phyloP scores from a whole-genome alignment of 805 yeast species.

The Kodamaea laetipori region DNA sequence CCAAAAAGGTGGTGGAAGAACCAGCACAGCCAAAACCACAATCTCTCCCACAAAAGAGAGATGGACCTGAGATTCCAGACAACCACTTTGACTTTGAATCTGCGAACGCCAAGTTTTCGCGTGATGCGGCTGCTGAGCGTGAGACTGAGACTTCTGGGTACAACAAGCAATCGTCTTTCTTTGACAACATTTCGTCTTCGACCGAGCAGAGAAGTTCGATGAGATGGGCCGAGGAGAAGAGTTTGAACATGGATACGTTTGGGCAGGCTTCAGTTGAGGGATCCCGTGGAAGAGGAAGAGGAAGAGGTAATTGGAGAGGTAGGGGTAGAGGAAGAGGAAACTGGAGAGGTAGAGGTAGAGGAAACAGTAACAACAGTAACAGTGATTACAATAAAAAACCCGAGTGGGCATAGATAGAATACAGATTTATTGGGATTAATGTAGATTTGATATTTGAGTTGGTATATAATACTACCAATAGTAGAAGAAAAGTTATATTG shows the following conservation, averaged over 20 bases:
- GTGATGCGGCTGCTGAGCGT: slow-evolving; percentile 44
- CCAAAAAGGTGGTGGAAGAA: slow-evolving; percentile 9
- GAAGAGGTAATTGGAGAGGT: slow-evolving; percentile 35
- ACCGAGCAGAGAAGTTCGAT: slow-evolving; percentile 48
- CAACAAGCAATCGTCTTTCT: slow-evolving; percentile 82
- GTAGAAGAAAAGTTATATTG: too few species aligned
- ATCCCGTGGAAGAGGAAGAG: slow-evolving; percentile 33
- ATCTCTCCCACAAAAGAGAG: slow-evolving; percentile 9
- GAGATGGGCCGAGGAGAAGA: slow-evolving; percentile 74
- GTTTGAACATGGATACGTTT: slow-evolving; percentile 77
- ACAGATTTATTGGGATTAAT: not conserved
- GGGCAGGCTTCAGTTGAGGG: slow-evolving; percentile 62
- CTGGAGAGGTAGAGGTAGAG: slow-evolving; percentile 42
- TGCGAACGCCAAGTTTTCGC: slow-evolving; percentile 70
- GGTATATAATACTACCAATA: too few species aligned
- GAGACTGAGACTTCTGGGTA: slow-evolving; percentile 46
- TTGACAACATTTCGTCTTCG: slow-evolving; percentile 80
- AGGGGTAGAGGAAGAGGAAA: slow-evolving; percentile 22
- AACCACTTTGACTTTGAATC: slow-evolving; percentile 75
- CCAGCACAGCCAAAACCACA: slow-evolving; percentile 16
- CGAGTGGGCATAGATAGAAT: slow-evolving; percentile 19
- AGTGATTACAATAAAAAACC: slow-evolving; percentile 20
- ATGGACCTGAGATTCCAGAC: slow-evolving; percentile 41
- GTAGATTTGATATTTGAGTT: too few species aligned
- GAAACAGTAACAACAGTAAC: slow-evolving; percentile 34